Conservation (phyloP, 1,284 basidiomycete species). For the Cryptococcus sp. region DNA sequence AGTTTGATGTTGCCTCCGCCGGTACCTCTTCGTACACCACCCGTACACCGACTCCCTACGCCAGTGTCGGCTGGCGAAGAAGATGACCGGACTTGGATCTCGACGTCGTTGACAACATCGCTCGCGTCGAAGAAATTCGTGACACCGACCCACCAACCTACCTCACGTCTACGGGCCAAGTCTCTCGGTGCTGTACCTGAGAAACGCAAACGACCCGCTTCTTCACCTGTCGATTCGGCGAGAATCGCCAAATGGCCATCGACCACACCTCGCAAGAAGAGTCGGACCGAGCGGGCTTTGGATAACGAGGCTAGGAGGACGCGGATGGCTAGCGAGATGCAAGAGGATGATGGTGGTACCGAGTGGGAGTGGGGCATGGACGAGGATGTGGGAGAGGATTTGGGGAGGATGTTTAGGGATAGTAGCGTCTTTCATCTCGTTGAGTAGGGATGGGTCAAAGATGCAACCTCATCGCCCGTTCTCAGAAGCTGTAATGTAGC, state of each 20-base stretch:
- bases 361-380: conserved; percentile 39
- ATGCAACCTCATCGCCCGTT: too few relatives aligned
- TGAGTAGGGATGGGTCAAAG: neutral
- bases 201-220: neutral
- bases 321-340: conserved; percentile 16
- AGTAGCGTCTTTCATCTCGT: conserved; percentile 24
- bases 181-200: neutral
- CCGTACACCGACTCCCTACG: neutral
- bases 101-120: neutral
- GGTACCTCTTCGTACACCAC: conserved; percentile 8
- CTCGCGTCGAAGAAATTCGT: neutral
- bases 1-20: conserved; percentile 28
- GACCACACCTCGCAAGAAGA: conserved; percentile 14
- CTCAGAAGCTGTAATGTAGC: neutral
- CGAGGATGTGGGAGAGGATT: conserved; percentile 28
- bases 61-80: conserved; percentile 1
- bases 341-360: conserved; percentile 29
- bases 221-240: neutral
- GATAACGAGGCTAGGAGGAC: conserved; percentile 14
- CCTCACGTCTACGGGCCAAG: neutral
- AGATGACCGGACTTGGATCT: too few relatives aligned
- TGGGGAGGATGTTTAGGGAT: conserved; percentile 29
- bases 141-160: neutral
- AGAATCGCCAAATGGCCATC: neutral
- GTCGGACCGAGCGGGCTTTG: neutral